phyloP scores from a whole-genome alignment of 2,329 filamentous ascomycete genomes.

The Pezicula radicicola region DNA sequence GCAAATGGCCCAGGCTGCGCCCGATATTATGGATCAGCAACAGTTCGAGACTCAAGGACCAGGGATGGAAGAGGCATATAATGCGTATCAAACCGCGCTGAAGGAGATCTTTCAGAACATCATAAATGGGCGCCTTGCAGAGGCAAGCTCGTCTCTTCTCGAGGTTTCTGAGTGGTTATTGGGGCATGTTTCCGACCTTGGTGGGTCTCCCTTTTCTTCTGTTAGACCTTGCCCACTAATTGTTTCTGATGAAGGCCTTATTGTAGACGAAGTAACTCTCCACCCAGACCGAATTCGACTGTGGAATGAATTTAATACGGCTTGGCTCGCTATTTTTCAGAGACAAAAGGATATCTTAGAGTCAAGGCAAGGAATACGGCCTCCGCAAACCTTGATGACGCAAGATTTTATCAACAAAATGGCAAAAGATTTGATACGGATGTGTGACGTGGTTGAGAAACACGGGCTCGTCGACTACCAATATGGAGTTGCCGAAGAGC shows the following conservation, averaged over 20 bases:
- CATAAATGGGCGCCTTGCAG: slow-evolving; percentile 54
- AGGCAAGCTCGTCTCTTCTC: slow-evolving; percentile 56
- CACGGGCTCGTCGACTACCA: slow-evolving; percentile 97
- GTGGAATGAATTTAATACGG: slow-evolving; percentile 93
- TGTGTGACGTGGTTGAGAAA: slow-evolving; percentile 84
- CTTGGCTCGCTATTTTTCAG: slow-evolving; percentile 82
- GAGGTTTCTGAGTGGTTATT: slow-evolving; percentile 66
- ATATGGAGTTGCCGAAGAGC: slow-evolving; percentile 93
- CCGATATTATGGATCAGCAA: slow-evolving; percentile 52
- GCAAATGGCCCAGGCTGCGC: slow-evolving; percentile 40
- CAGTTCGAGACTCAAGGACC: slow-evolving; percentile 50
- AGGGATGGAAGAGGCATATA: slow-evolving; percentile 64
- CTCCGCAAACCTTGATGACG: slow-evolving; percentile 60
- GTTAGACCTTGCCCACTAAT: slow-evolving; percentile 26
- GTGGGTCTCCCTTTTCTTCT: slow-evolving; percentile 44
- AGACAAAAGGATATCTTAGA: slow-evolving; percentile 75
- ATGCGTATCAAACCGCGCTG: slow-evolving; percentile 59
- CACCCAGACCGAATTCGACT: slow-evolving; percentile 76
- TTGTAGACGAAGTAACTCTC: slow-evolving; percentile 74
- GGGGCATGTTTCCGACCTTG: slow-evolving; percentile 61
- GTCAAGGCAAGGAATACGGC: slow-evolving; percentile 21
- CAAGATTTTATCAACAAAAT: slow-evolving; percentile 71
- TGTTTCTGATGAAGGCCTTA: slow-evolving; percentile 62
- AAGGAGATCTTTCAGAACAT: slow-evolving; percentile 61
- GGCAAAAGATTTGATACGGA: slow-evolving; percentile 74